Conservation (phyloP, 2,329 filamentous ascomycete genomes). For the Pseudopithomyces maydicus region DNA sequence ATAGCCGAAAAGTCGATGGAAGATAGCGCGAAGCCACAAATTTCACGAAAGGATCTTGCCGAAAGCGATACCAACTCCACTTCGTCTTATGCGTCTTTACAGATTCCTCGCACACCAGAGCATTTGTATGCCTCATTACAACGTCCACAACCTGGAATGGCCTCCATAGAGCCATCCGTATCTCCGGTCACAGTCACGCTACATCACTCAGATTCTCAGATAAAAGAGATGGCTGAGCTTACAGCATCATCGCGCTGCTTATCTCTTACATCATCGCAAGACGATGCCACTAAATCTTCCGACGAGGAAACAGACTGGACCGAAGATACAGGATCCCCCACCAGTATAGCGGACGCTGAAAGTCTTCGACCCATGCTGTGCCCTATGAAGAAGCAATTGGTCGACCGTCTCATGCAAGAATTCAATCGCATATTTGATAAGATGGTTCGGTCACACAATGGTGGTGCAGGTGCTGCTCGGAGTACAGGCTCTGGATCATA, state of each 20-base stretch:
- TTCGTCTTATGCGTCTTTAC: background rate
- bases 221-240: conserved; percentile 19
- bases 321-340: conserved; percentile 22
- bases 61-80: background rate
- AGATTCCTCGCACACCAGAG: conserved; percentile 2
- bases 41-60: background rate
- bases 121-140: background rate
- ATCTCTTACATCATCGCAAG: conserved; percentile 24
- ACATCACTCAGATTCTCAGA: conserved; percentile 2
- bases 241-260: conserved; percentile 24
- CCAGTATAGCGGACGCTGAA: conserved; percentile 20
- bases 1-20: background rate
- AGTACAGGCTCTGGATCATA: conserved; percentile 8
- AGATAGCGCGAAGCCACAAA: no score
- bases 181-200: background rate
- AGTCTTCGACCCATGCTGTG: conserved; percentile 22
- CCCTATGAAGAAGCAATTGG: conserved; percentile 22
- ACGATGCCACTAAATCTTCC: conserved; percentile 17
- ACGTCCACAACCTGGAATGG: background rate
- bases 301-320: conserved; percentile 33
- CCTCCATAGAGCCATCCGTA: background rate
- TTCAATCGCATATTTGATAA: conserved; percentile 23
- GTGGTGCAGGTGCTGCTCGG: conserved; percentile 12
- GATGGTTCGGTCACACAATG: conserved; percentile 11
- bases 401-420: conserved; percentile 26